Base-by-base conservation (phyloP, 1,139 yeast genomes). In the Hansenula lynferdii region DNA sequence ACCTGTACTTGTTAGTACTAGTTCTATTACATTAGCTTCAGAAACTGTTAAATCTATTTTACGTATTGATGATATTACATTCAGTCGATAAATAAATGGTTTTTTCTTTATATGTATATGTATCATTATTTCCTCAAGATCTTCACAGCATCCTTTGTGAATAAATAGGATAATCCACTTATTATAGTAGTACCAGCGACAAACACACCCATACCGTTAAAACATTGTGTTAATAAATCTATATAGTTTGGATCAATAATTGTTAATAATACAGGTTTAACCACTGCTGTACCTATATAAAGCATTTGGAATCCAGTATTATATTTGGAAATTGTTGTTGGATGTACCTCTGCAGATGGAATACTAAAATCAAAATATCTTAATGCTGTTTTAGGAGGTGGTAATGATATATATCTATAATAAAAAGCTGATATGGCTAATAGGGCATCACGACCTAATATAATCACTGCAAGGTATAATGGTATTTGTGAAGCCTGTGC, bases 1-100 rank as follows among this genome's bases (percentile, higher is more conserved):
- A 64, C 99, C 99, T 6, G 95, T 89, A 8, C 72, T 92, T 62
- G 98, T 92, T 38, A 85, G 85, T 62, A 89, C 94, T 27, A 85
- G 96, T 64, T 96, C 98, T 34, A 82, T 92, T 43, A 80, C 95
- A 14, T 75, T 92, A 55, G 97, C 97, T 23, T 83, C 97, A 21
- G 98, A 92, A 67, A 85, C 96, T 55, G 97, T 92, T 44, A 94
- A 94, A 68, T 84, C 95, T 35, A 87, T 92, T 50, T 74, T 92
- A 60, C 84, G 98, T 66, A 92, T 94, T 55, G 98, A 92, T 62
- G 98, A 92, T 62, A 92, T 92, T 55, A 87, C 96, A 36, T 79
- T 82, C 54, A 77, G 86, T 57, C 76, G 90, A 60, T 82, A 67
- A 57, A 34, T 34, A 25, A 30, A 11, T n/a, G n/a, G 22, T 12